These are phyloP conservation scores for Debaryomyces robertsiae DNA, from an alignment of 1,139 yeast species.

Conservation along the genomic window DNA sequence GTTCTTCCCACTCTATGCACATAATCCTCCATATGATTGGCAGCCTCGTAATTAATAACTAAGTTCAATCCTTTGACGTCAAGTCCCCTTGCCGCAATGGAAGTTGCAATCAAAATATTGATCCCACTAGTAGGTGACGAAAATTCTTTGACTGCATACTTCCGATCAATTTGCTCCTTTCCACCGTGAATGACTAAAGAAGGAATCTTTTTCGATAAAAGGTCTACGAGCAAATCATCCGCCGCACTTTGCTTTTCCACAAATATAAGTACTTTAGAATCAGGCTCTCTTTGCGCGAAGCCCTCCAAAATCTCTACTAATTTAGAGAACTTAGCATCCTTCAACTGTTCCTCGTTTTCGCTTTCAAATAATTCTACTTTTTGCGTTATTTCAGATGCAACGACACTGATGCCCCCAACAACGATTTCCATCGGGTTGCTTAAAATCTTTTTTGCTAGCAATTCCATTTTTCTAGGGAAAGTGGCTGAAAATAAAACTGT, in stretches of 20 bases:
- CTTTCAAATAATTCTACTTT: slow-evolving; percentile 58
- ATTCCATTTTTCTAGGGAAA: slow-evolving; percentile 79
- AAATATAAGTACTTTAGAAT: slow-evolving; percentile 66
- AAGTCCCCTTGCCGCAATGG: slow-evolving; percentile 91
- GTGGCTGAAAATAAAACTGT: slow-evolving; percentile 96
- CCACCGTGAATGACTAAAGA: slow-evolving; percentile 89
- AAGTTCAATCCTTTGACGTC: slow-evolving; percentile 83
- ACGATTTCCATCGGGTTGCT: slow-evolving; percentile 70
- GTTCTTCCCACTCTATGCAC: slow-evolving; percentile 97
- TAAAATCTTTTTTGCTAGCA: slow-evolving; percentile 66
- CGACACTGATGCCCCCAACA: slow-evolving; percentile 82
- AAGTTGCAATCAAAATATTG: slow-evolving; percentile 79
- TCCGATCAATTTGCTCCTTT: slow-evolving; percentile 83
- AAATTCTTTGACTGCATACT: slow-evolving; percentile 72
- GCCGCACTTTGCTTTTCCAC: slow-evolving; percentile 87
- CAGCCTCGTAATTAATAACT: slow-evolving; percentile 87
- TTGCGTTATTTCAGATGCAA: slow-evolving; percentile 81
- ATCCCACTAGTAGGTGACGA: slow-evolving; percentile 54
- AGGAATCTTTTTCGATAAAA: slow-evolving; percentile 58
- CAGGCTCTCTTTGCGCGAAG: slow-evolving; percentile 26
- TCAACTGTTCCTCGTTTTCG: slow-evolving; percentile 33
- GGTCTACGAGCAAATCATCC: slow-evolving; percentile 63
- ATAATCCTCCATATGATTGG: slow-evolving; percentile 91
- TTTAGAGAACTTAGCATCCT: slow-evolving; percentile 49
- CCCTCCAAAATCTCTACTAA: slow-evolving; percentile 57